Base-by-base conservation (phyloP, 352 stramenopile species). In the Pythium rishiriense region DNA sequence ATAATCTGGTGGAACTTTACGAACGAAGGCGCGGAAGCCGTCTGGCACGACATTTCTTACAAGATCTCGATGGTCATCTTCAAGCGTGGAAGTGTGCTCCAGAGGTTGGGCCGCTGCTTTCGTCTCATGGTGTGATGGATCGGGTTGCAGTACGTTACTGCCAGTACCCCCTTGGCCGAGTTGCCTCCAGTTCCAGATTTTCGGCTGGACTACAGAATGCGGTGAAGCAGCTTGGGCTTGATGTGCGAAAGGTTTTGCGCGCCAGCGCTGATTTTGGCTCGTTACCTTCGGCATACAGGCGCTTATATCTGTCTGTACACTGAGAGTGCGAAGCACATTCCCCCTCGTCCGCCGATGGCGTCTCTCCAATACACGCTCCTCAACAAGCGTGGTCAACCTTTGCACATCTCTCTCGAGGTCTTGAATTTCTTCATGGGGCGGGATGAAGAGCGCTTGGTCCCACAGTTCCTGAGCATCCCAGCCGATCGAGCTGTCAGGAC, bases 401-500 rank as follows among this genome's bases (percentile, higher is more conserved):
- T 74, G 66, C 1, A 87, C 62, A 26, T 82, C 69, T 7, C 65
- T 39, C 31, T 79, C 74, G 24, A 87, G 56, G 29, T 87, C 78
- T 43, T 80, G 71, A 8, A 85, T 57, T 42, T 85, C 73, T 63
- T 87, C 78, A 14, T 72, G 65, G 6, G 74, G 69, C 6, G 78
- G 78, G 24, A 87, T 81, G 66, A 87, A 87, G 12, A 87, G 74
- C 24, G 78, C 78, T 70, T 83, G 75, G 39, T 87, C 75, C 78
- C 78, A 87, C 14, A 87, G 59, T 41, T 79, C 72, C 14, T 80
- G 73, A 1, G 73, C 52, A 7, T 80, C 74, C 78, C 78, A 87
- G 3, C 78, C 78, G 9, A 81, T 61, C 2, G 49, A 69, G 55
- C 73, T 81, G 28, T 87, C 78, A 3, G 78, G 78, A 28, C 71